phyloP scores from a whole-genome alignment of 2,329 filamentous ascomycete genomes.

The Colletotrichum sp. region DNA sequence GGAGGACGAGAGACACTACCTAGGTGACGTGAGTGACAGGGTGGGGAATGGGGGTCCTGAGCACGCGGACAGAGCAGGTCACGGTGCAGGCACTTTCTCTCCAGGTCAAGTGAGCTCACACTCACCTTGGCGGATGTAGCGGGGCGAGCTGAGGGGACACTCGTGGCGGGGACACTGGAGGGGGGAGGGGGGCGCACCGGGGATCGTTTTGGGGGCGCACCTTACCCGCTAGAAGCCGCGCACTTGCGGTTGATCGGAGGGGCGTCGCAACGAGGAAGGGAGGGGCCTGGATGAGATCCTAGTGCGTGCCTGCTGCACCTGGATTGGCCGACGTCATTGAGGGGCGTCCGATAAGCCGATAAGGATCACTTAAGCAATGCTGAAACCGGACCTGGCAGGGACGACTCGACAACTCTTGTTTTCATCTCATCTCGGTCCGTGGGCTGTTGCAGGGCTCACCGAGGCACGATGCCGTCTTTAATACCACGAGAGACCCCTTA shows the following conservation, averaged over 20 bases:
- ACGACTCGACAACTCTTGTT: not conserved
- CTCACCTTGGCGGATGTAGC: not conserved
- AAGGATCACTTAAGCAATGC: slow-evolving; percentile 8
- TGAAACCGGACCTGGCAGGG: slow-evolving; percentile 16
- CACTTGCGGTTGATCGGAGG: slow-evolving; percentile 1
- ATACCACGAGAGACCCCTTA: not conserved
- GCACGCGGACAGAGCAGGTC: slow-evolving; percentile 20
- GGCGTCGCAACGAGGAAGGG: not conserved
- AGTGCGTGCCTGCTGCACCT: not conserved
- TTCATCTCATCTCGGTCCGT: not conserved
- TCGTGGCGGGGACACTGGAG: not conserved
- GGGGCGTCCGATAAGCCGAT: not conserved
- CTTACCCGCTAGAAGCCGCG: not conserved
- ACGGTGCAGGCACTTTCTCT: not conserved
- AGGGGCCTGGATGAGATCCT: slow-evolving; percentile 3
- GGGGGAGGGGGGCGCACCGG: not conserved
- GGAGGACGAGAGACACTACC: not conserved
- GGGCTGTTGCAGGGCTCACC: not conserved
- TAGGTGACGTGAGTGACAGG: not conserved
- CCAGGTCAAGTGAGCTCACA: slow-evolving; percentile 16
- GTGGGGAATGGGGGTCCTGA: slow-evolving; percentile 6
- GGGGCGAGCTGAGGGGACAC: not conserved
- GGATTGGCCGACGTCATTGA: not conserved
- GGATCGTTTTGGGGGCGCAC: not conserved
- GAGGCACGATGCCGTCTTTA: not conserved